phyloP scores from a whole-genome alignment of 164 flowering plant genomes.

The Vitis amurensis region DNA sequence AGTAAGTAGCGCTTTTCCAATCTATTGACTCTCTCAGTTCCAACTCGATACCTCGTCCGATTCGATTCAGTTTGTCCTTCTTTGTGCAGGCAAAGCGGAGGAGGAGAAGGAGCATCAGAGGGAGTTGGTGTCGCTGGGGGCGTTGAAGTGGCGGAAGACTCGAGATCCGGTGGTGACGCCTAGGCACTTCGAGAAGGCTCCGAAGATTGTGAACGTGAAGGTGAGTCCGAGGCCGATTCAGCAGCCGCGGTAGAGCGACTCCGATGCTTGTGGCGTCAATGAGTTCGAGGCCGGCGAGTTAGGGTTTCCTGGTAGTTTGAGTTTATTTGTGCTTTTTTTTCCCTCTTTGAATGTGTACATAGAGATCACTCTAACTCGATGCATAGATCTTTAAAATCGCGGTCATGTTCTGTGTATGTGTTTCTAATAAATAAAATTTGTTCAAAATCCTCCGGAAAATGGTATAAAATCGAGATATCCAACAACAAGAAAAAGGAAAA shows the following conservation, averaged over 20 bases:
- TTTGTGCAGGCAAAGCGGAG: conserved; percentile 27
- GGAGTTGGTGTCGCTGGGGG: conserved; percentile 49
- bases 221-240: conserved; percentile 74
- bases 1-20: conserved; percentile 19
- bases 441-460: too few relatives aligned
- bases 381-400: too few relatives aligned
- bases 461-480: too few relatives aligned
- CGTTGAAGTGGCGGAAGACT: conserved; percentile 46
- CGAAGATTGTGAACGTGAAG: conserved; percentile 73
- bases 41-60: background rate
- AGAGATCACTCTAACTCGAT: too few relatives aligned
- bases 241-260: conserved; percentile 64
- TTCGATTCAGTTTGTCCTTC: background rate
- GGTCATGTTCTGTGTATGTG: too few relatives aligned
- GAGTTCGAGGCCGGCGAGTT: background rate
- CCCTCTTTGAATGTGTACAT: too few relatives aligned
- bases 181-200: conserved; percentile 58
- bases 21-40: background rate
- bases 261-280: background rate
- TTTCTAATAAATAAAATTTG: too few relatives aligned
- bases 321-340: too few relatives aligned
- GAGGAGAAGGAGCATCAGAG: conserved; percentile 20
- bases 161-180: conserved; percentile 28
- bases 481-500: too few relatives aligned
- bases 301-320: background rate